phyloP scores from a whole-genome alignment of 331 rosid species.

The Quercus phellos region DNA sequence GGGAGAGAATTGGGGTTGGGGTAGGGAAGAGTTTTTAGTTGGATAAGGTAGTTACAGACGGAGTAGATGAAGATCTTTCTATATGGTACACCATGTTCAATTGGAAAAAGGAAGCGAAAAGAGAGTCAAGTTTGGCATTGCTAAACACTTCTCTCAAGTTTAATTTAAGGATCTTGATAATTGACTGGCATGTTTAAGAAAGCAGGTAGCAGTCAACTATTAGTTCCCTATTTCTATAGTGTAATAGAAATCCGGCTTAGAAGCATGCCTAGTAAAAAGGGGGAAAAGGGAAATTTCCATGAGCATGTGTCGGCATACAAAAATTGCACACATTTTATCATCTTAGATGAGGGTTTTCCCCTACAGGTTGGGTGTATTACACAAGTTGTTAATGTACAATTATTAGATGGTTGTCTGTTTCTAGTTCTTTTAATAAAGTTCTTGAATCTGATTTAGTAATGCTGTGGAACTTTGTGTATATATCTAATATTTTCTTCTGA shows the following conservation, averaged over 20 bases:
- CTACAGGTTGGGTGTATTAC: neutral
- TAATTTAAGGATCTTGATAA: neutral
- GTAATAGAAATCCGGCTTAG: neutral
- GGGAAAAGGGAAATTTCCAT: neutral
- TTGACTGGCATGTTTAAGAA: neutral
- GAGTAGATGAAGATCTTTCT: neutral
- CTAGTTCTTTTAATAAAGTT: neutral
- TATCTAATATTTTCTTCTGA: constrained; percentile 22
- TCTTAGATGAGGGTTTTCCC: neutral
- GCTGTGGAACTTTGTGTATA: neutral
- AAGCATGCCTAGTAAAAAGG: neutral
- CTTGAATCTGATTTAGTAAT: neutral
- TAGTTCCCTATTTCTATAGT: neutral
- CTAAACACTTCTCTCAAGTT: neutral
- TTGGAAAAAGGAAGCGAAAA: neutral
- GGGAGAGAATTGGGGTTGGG: too few relatives aligned
- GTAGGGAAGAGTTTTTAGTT: neutral
- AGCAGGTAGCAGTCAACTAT: neutral
- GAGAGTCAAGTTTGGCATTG: neutral
- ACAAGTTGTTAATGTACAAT: neutral
- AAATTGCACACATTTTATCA: neutral
- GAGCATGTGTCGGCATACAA: neutral
- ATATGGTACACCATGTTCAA: neutral
- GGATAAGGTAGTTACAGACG: neutral
- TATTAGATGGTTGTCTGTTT: neutral